Conservation (phyloP, 345 rosid genomes). For the Brassica nigra region DNA sequence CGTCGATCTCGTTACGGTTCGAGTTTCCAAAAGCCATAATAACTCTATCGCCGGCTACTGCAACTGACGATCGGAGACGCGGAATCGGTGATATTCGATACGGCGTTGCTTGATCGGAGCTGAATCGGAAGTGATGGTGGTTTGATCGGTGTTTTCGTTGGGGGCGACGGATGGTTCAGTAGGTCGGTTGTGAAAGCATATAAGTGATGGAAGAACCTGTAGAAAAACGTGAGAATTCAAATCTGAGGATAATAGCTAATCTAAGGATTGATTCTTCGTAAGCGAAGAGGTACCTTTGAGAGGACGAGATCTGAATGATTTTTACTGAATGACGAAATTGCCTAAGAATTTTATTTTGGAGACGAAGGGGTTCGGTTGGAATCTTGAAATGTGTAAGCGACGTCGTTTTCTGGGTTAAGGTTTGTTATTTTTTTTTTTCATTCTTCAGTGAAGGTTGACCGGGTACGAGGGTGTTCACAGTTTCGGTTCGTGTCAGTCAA, state of each 20-base stretch:
- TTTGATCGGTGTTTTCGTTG: not conserved
- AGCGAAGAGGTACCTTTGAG: not conserved
- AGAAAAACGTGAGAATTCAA: not conserved
- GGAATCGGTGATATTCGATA: not conserved
- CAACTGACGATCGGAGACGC: too few relatives aligned
- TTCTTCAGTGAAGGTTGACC: not conserved
- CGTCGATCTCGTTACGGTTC: slow-evolving; percentile 80
- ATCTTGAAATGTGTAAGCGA: not conserved
- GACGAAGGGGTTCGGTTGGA: not conserved
- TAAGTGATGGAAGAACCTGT: not conserved
- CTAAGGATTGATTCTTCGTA: not conserved
- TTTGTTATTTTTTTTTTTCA: too few relatives aligned
- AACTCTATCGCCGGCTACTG: not conserved
- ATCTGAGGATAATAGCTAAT: not conserved
- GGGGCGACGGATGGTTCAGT: not conserved
- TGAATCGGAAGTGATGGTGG: not conserved
- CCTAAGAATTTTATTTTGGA: not conserved
- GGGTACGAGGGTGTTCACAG: not conserved
- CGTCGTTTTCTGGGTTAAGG: not conserved
- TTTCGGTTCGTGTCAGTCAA: not conserved
- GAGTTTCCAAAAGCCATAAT: slow-evolving; percentile 10
- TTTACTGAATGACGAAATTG: not conserved
- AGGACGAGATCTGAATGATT: not conserved
- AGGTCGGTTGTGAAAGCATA: not conserved
- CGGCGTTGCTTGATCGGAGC: not conserved